Conservation (phyloP, 352 stramenopile genomes). For the Pythium phragmiticola region DNA sequence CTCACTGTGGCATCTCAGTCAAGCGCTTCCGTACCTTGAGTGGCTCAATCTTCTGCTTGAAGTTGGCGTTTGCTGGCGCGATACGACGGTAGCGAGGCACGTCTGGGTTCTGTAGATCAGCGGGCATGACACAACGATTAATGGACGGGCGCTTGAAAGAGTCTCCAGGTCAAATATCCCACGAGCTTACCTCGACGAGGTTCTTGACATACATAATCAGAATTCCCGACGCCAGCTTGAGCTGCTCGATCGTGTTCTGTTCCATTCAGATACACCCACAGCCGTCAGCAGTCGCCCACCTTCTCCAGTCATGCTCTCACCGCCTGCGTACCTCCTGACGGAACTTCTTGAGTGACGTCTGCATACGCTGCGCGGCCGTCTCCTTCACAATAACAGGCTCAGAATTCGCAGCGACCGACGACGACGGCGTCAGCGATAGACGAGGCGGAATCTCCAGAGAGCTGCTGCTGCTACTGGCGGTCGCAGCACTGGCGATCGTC, state of each 20-base stretch:
- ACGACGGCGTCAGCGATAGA: not conserved
- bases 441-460: not conserved
- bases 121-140: not conserved
- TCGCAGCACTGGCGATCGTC: not conserved
- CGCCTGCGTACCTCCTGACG: constrained; percentile 19
- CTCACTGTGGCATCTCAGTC: not conserved
- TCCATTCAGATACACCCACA: not conserved
- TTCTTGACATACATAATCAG: constrained; percentile 89
- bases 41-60: constrained; percentile 84
- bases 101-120: constrained; percentile 54
- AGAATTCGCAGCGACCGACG: not conserved
- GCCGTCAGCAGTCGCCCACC: not conserved
- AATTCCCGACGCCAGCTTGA: constrained; percentile 67
- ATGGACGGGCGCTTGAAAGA: not conserved
- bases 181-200: constrained; percentile 57
- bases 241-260: constrained; percentile 70
- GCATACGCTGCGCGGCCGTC: constrained; percentile 23
- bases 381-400: constrained; percentile 15
- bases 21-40: constrained; percentile 44
- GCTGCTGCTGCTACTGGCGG: not conserved
- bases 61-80: constrained; percentile 73
- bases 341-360: constrained; percentile 25
- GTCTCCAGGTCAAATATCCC: not conserved
- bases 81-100: constrained; percentile 82
- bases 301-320: not conserved